phyloP scores from a whole-genome alignment of 2,329 filamentous ascomycete species.

The Capronia epimyces region DNA sequence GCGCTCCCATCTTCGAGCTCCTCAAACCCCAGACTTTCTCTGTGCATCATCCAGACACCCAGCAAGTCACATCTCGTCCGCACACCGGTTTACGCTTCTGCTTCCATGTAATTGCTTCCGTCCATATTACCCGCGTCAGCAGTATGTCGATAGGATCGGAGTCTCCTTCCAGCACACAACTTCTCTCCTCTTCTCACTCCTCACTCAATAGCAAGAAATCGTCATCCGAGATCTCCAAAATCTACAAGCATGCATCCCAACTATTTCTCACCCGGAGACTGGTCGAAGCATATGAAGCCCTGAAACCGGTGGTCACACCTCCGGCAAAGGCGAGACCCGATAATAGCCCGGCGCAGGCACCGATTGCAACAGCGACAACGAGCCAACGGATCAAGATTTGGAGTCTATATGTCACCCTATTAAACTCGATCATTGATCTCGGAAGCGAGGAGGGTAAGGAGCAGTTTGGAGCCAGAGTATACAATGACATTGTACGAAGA shows the following conservation, averaged over 20 bases:
- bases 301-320: constrained; percentile 70
- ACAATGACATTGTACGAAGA: constrained; percentile 73
- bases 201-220: constrained; percentile 52
- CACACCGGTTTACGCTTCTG: not conserved
- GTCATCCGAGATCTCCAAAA: constrained; percentile 69
- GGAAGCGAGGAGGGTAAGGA: constrained; percentile 85
- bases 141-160: constrained; percentile 30
- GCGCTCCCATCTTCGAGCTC: not conserved
- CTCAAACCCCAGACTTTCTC: constrained; percentile 4
- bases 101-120: not conserved
- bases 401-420: constrained; percentile 90
- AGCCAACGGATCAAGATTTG: constrained; percentile 90
- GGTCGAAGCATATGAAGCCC: constrained; percentile 78
- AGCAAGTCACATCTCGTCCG: not conserved
- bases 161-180: constrained; percentile 46
- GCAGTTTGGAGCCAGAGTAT: constrained; percentile 77
- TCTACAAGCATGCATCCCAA: constrained; percentile 88
- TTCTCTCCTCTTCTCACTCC: constrained; percentile 62
- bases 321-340: constrained; percentile 40
- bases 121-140: not conserved
- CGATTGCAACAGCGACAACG: constrained; percentile 72
- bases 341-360: constrained; percentile 53
- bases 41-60: not conserved
- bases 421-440: constrained; percentile 86
- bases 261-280: constrained; percentile 91